These are phyloP conservation scores for Zea luxurians DNA, from an alignment of 176 grass and related monocot species.

Conservation along the genomic window DNA sequence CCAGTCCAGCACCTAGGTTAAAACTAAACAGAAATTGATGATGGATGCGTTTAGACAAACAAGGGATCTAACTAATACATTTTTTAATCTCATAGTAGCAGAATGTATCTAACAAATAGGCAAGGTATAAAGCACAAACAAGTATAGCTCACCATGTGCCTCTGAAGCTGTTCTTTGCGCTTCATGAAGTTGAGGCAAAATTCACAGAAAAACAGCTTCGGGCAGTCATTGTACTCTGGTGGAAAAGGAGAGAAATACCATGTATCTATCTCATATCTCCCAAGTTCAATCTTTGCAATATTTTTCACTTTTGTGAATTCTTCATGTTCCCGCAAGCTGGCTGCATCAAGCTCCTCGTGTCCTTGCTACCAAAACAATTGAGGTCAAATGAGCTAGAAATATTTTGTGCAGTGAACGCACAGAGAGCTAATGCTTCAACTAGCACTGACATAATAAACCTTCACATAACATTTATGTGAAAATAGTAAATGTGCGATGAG, in stretches of 20 bases:
- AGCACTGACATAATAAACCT: constrained; percentile 14
- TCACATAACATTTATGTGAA: constrained; percentile 2
- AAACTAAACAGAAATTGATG: constrained; percentile 1
- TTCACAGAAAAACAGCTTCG: constrained; percentile 95
- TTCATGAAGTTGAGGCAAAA: constrained; percentile 99
- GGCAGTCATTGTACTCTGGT: constrained; percentile 88
- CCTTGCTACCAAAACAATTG: constrained; percentile 56
- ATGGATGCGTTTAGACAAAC: not conserved
- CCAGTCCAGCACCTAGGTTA: not conserved
- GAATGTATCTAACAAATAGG: constrained; percentile 2
- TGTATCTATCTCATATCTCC: constrained; percentile 97
- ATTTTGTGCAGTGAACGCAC: constrained; percentile 4
- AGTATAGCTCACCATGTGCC: constrained; percentile 85
- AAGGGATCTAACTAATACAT: not conserved
- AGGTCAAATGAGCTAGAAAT: not conserved
- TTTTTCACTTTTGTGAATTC: constrained; percentile 99
- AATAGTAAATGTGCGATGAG: constrained; percentile 24
- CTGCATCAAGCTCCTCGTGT: constrained; percentile 94
- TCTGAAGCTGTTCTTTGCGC: constrained; percentile 97
- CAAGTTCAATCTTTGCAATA: constrained; percentile 96
- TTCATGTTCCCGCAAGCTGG: constrained; percentile 92
- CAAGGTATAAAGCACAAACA: not conserved
- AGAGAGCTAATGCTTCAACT: not conserved
- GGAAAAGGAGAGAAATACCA: constrained; percentile 99
- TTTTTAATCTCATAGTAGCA: constrained; percentile 13